Evolutionary conservation across 257 asterid species (phyloP), one percentile per base, ranked within the genome.

Genomic region (Galeopsis tetrahit): DNA sequence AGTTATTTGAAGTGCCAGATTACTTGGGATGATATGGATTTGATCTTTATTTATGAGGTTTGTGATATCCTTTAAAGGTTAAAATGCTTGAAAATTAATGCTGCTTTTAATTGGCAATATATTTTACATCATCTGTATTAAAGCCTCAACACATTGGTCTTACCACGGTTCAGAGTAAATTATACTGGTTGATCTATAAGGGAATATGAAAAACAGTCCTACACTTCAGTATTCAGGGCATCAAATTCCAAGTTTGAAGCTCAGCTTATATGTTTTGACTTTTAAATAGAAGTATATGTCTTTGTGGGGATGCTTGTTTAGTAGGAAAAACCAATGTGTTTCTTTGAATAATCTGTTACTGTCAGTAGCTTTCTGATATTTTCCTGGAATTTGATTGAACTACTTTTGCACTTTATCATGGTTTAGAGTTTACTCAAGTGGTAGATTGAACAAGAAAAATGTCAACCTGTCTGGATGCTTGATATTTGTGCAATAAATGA

Each of bases 1-100:
- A 52, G 60, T 66, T 60, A 53, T 39, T 33, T 78, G 13, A 65
- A 66, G 52, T 43, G 59, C 78, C 61, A 2, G 61, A 60, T 64
- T 44, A 44, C 59, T 33, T 57, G 10, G 38, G 78, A 61, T 66
- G 28, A 15, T 53, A 15, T 53, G 36, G 63, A 70, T 48, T 32
- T 34, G 36, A 38, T 56, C 58, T 49, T 43, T 36, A 8, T 64
- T 59, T 69, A 39, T 61, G 48, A 66, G 57, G 40, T 10, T 42
- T 52, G 10, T 40, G 63, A 32, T 6, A 9, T 6, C 61, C 60
- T 42, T 58, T 43, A 33, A 38, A 28, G 7, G 70, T 44, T 33
- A 71, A 63, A 71, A 15, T 31, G 48, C 51, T 13, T 55, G 57
- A 33, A 11, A 60, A 40, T 58, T 69, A 38, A 15, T 36, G 31